A percentile compares a stretch with the other conserved stretches of the same genome.
Evolutionary conservation across 2,329 filamentous ascomycete genomes (phyloP).

Genomic region (Epichloe bromicola): DNA sequence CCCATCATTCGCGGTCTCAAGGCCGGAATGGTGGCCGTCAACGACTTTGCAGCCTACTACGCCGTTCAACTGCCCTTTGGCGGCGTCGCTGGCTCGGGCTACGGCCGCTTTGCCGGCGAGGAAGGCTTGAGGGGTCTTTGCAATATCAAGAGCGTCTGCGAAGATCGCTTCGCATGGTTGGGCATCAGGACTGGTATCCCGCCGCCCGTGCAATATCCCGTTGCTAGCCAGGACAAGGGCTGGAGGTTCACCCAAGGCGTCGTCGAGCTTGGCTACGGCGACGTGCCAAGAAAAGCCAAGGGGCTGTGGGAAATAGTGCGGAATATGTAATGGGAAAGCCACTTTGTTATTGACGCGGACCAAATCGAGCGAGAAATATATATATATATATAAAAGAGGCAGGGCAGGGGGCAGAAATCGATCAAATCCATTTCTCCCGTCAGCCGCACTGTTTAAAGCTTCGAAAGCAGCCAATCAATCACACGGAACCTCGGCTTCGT

Average conservation of each 20-base stretch:
- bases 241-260: conserved; percentile 52
- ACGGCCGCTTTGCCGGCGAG: conserved; percentile 83
- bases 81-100: conserved; percentile 77
- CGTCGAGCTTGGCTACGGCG: conserved; percentile 47
- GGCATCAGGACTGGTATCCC: conserved; percentile 69
- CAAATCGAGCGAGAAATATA: no score
- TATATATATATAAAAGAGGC: no score
- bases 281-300: conserved; percentile 22
- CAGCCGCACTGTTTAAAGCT: no score
- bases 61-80: conserved; percentile 92
- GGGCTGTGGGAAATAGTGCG: conserved; percentile 29
- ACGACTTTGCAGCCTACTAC: conserved; percentile 91
- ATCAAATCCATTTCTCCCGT: not conserved
- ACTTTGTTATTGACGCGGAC: not conserved
- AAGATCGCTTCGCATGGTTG: conserved; percentile 52
- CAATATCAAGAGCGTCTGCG: conserved; percentile 77
- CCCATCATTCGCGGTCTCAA: conserved; percentile 55
- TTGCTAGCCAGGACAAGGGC: conserved; percentile 48
- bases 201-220: conserved; percentile 66
- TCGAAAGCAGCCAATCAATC: no score
- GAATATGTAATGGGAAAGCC: conserved; percentile 23
- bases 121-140: conserved; percentile 78
- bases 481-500: not conserved
- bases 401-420: not conserved
- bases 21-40: conserved; percentile 85